Evolutionary conservation across 2,329 filamentous ascomycete genomes (phyloP).

Genomic region (Cryoendolithus antarcticus): DNA sequence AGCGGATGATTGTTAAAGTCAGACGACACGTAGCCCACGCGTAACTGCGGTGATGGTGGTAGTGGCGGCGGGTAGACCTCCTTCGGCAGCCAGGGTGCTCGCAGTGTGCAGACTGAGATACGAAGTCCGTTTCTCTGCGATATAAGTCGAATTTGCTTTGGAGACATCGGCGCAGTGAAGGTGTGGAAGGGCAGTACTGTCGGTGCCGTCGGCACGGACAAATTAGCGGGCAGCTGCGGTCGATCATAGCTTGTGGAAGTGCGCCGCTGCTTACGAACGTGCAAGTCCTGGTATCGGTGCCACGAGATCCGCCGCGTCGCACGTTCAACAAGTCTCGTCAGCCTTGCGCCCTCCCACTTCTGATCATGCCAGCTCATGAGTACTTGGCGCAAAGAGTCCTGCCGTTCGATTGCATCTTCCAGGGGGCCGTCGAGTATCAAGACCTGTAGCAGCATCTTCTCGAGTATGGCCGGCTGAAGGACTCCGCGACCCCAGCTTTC

Average conservation of each 20-base stretch:
- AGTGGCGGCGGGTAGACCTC: slow-evolving; percentile 74
- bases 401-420: slow-evolving; percentile 23
- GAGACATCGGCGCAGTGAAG: slow-evolving; percentile 86
- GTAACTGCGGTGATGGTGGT: slow-evolving; percentile 72
- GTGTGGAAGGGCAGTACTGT: slow-evolving; percentile 96
- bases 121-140: slow-evolving; percentile 88
- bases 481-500: slow-evolving; percentile 71
- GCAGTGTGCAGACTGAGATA: slow-evolving; percentile 81
- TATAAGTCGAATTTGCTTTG: slow-evolving; percentile 83
- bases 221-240: slow-evolving; percentile 56
- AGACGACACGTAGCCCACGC: slow-evolving; percentile 90
- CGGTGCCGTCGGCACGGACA: slow-evolving; percentile 75
- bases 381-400: slow-evolving; percentile 24
- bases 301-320: slow-evolving; percentile 65
- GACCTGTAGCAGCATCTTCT: slow-evolving; percentile 35
- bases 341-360: slow-evolving; percentile 77
- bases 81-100: slow-evolving; percentile 70
- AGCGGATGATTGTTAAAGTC: slow-evolving; percentile 98
- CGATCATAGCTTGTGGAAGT: slow-evolving; percentile 52
- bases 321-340: slow-evolving; percentile 75
- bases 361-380: slow-evolving; percentile 51
- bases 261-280: slow-evolving; percentile 49
- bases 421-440: slow-evolving; percentile 22
- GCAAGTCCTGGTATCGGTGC: slow-evolving; percentile 77
- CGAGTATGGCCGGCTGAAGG: slow-evolving; percentile 37